Evolutionary conservation across 2,329 filamentous ascomycete genomes (phyloP).

Genomic region (Colletotrichum eremochloae): DNA sequence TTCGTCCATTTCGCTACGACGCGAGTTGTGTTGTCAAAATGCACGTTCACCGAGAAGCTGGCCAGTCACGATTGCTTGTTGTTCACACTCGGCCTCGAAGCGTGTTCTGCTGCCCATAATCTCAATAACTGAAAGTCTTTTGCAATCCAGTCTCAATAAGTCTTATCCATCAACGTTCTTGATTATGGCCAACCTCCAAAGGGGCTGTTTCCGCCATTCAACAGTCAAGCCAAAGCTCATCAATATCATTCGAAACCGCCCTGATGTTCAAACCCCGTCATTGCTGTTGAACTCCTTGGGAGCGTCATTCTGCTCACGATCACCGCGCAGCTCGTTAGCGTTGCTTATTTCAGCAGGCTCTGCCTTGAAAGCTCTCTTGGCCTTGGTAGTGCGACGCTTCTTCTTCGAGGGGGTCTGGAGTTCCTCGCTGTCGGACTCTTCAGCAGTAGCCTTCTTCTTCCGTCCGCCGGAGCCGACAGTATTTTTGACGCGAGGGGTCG

Average conservation of each 20-base stretch:
- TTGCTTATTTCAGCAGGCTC: background rate
- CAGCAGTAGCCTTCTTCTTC: background rate
- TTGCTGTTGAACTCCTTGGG: background rate
- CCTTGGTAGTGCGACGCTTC: background rate
- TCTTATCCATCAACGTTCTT: background rate
- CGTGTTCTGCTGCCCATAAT: background rate
- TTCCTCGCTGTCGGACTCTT: slow-evolving; percentile 8
- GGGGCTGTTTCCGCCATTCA: background rate
- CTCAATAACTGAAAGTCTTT: background rate
- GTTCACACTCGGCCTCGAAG: background rate
- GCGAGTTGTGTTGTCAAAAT: background rate
- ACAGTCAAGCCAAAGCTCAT: background rate
- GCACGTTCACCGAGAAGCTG: background rate
- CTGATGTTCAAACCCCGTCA: background rate
- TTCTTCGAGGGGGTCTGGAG: slow-evolving; percentile 12
- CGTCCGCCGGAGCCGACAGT: background rate
- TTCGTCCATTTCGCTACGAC: background rate
- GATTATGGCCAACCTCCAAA: background rate
- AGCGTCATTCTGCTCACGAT: background rate
- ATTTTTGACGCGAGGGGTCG: slow-evolving; percentile 2
- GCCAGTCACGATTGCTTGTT: background rate
- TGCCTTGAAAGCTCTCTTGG: background rate
- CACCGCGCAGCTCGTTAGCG: background rate
- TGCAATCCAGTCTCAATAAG: background rate
- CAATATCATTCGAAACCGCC: background rate